These are phyloP conservation scores for Melastoma malabathricum DNA, from an alignment of 345 rosid species.

Conservation along the genomic window DNA sequence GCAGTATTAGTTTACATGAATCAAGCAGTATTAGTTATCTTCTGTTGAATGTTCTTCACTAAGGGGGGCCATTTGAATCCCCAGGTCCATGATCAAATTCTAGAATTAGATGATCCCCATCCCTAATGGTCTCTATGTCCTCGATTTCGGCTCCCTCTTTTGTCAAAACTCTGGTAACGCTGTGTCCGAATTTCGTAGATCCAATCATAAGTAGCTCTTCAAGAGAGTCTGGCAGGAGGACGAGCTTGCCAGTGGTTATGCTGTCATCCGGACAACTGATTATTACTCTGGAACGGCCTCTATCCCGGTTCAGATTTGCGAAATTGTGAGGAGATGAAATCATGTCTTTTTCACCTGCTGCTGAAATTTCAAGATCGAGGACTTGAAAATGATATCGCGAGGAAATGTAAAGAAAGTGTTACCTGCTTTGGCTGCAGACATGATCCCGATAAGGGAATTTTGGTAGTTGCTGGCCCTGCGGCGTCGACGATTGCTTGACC, in stretches of 20 bases:
- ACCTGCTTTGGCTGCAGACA: slow-evolving; percentile 59
- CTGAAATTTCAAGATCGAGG: too few species aligned
- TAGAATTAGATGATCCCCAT: slow-evolving; percentile 67
- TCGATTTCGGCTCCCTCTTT: slow-evolving; percentile 68
- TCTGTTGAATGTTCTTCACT: too few species aligned
- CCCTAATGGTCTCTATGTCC: slow-evolving; percentile 55
- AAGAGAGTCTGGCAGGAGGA: slow-evolving; percentile 42
- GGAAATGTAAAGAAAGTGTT: background rate
- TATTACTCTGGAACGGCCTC: slow-evolving; percentile 31
- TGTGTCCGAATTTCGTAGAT: slow-evolving; percentile 27
- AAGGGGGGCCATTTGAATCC: background rate
- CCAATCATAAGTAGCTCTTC: slow-evolving; percentile 47
- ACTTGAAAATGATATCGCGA: too few species aligned
- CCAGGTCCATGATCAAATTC: slow-evolving; percentile 14
- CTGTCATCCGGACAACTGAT: slow-evolving; percentile 42
- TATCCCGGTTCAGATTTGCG: slow-evolving; percentile 8
- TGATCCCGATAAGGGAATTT: slow-evolving; percentile 66
- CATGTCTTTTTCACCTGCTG: slow-evolving; percentile 24
- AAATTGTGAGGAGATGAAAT: slow-evolving; percentile 7
- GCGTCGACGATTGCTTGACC: slow-evolving; percentile 20
- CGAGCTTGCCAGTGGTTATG: slow-evolving; percentile 30
- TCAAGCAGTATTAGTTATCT: too few species aligned
- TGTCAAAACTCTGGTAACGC: slow-evolving; percentile 33
- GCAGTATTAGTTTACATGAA: too few species aligned
- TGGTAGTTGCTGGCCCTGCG: slow-evolving; percentile 32